Evolutionary conservation across 208 protist genomes (phyloP).

Genomic region (Vickermania ingenoplastis): DNA sequence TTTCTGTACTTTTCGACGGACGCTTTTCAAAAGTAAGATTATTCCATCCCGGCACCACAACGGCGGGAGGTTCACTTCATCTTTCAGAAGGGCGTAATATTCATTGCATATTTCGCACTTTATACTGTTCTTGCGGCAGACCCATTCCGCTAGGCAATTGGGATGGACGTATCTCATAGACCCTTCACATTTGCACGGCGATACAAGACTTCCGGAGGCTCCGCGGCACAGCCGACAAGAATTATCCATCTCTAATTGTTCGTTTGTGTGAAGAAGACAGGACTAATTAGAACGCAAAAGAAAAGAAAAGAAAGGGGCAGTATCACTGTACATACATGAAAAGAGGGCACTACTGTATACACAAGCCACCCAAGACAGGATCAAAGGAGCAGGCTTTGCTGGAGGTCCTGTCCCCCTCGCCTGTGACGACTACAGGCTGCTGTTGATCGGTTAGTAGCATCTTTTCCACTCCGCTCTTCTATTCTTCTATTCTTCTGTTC

Average conservation of each 20-base stretch:
- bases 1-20: neutral
- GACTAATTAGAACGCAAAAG: no score
- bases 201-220: conserved; percentile 13
- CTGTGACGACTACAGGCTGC: no score
- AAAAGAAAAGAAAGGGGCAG: no score
- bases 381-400: no score
- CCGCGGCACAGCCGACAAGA: conserved; percentile 18
- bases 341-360: no score
- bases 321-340: no score
- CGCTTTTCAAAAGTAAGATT: neutral
- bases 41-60: neutral
- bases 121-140: conserved; percentile 7
- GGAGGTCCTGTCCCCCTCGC: no score
- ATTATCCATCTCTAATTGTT: conserved; percentile 4
- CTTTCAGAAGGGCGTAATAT: conserved; percentile 9
- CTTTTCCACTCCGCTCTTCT: no score
- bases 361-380: no score
- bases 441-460: no score
- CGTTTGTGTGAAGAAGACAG: no score
- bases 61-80: neutral
- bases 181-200: conserved; percentile 22
- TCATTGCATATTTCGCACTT: conserved; percentile 23
- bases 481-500: no score
- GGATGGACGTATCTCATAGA: conserved; percentile 27
- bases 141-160: conserved; percentile 23